phyloP scores from a whole-genome alignment of 2,329 filamentous ascomycete genomes.

The Chrysoporthe puriensis region DNA sequence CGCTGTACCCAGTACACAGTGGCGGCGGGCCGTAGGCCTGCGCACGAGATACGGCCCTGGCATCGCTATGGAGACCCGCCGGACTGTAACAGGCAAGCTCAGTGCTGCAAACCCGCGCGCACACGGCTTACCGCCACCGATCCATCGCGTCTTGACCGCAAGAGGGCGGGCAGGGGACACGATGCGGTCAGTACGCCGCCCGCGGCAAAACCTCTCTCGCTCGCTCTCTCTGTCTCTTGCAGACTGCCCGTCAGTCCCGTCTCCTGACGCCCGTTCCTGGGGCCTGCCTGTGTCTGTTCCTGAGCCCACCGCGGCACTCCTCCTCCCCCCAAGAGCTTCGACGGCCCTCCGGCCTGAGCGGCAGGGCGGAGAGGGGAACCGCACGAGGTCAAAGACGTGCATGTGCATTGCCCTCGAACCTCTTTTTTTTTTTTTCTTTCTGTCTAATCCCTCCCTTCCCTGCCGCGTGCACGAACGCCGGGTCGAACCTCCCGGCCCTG shows the following conservation, averaged over 20 bases:
- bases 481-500: neutral
- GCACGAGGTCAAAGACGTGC: conserved; percentile 8
- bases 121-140: conserved; percentile 18
- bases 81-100: neutral
- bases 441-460: neutral
- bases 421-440: neutral
- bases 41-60: neutral
- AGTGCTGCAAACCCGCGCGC: conserved; percentile 15
- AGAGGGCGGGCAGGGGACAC: conserved; percentile 6
- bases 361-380: neutral
- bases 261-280: conserved; percentile 2
- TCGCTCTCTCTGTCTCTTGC: neutral
- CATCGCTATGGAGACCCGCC: neutral
- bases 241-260: neutral
- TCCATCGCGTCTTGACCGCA: conserved; percentile 20
- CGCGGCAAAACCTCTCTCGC: neutral
- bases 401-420: neutral
- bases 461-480: conserved; percentile 3
- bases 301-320: neutral
- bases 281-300: neutral
- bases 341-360: conserved; percentile 7
- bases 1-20: neutral
- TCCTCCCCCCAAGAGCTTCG: neutral
- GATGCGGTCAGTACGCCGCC: conserved; percentile 16
- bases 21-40: no score